Evolutionary conservation across 768 basidiomycete species (phyloP).

Genomic region (Termitomyces titanicus): DNA sequence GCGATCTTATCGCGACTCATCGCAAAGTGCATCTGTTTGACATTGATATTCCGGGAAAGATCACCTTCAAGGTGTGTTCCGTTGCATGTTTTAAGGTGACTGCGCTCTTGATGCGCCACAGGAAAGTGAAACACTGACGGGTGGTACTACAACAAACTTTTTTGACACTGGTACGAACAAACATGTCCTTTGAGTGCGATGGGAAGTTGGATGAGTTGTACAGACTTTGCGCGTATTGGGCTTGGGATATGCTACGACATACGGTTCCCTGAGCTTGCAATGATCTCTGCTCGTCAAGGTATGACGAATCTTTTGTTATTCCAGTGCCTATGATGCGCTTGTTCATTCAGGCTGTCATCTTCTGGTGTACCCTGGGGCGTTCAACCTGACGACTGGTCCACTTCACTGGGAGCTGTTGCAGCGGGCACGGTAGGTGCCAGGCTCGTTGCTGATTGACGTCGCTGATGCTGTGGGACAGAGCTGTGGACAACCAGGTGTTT

Average conservation of each 20-base stretch:
- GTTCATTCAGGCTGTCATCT: conserved; percentile 69
- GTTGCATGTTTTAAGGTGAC: background rate
- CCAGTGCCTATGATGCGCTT: background rate
- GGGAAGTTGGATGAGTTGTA: background rate
- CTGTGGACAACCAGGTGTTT: conserved; percentile 96
- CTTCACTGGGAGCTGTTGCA: conserved; percentile 95
- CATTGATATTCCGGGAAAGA: conserved; percentile 92
- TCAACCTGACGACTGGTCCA: conserved; percentile 94
- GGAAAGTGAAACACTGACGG: conserved; percentile 88
- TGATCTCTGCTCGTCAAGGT: conserved; percentile 88
- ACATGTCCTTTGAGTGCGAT: background rate
- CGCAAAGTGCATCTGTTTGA: conserved; percentile 97
- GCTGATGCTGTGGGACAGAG: conserved; percentile 44
- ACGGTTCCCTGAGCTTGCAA: conserved; percentile 90
- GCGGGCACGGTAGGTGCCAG: conserved; percentile 63
- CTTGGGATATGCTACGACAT: conserved; percentile 97
- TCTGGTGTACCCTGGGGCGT: conserved; percentile 90
- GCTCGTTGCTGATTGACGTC: background rate
- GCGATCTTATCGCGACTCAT: conserved; percentile 82
- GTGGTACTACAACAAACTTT: conserved; percentile 66
- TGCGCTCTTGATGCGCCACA: conserved; percentile 24
- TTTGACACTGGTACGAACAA: conserved; percentile 76
- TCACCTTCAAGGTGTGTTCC: conserved; percentile 71
- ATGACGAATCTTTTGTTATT: conserved; percentile 3
- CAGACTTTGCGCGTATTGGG: conserved; percentile 96